These are phyloP conservation scores for Skeletonema grethae DNA, from an alignment of 108 stramenopile species.

Conservation along the genomic window DNA sequence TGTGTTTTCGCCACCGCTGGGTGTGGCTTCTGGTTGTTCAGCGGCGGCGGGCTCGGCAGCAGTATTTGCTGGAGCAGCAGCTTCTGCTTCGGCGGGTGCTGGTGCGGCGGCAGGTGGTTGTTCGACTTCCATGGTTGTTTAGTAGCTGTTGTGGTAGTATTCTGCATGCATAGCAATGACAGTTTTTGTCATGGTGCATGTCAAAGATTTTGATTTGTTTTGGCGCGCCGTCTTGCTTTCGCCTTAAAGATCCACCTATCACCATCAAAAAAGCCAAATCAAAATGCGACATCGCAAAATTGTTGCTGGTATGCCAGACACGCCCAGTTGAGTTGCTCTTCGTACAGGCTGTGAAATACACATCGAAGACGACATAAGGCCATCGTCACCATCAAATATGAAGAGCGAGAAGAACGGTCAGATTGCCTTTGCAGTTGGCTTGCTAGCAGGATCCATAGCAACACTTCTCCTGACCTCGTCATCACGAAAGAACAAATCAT, in stretches of 20 bases:
- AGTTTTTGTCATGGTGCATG: background rate
- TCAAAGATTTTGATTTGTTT: background rate
- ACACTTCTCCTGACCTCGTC: constrained; percentile 4
- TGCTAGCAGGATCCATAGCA: constrained; percentile 34
- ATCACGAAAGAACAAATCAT: constrained; percentile 5
- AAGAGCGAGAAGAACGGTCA: background rate
- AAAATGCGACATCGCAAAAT: too few relatives aligned
- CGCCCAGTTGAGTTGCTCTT: too few relatives aligned
- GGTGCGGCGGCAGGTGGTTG: constrained; percentile 4
- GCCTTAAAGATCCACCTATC: too few relatives aligned
- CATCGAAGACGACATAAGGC: too few relatives aligned
- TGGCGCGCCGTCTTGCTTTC: background rate
- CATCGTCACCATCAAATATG: background rate
- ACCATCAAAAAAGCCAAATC: too few relatives aligned
- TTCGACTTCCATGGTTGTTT: constrained; percentile 2
- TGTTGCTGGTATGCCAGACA: too few relatives aligned
- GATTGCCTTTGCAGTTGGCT: constrained; percentile 29
- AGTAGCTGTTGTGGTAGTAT: background rate
- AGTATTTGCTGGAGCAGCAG: background rate
- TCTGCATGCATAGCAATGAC: background rate
- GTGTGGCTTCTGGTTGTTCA: background rate
- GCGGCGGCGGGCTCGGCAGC: background rate
- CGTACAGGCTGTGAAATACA: too few relatives aligned
- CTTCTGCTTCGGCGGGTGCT: background rate
- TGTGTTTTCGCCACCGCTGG: background rate